Evolutionary conservation across 345 rosid genomes (phyloP).

Genomic region (Moricandia moricandioides): DNA sequence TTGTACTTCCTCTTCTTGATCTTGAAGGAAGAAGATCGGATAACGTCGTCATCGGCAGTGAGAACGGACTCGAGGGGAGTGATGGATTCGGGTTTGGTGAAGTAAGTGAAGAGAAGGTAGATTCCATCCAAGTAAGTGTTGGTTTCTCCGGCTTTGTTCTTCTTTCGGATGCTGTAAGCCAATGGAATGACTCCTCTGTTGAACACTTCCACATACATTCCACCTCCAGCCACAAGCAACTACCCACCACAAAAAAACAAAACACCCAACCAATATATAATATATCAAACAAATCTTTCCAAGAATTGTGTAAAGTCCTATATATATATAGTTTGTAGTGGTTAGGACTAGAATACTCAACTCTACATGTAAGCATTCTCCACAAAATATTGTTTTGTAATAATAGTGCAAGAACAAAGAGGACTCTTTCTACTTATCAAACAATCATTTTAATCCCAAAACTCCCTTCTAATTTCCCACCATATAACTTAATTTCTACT

Average conservation of each 20-base stretch:
- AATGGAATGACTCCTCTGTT: slow-evolving; percentile 94
- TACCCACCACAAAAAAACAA: slow-evolving; percentile 25
- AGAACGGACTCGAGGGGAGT: slow-evolving; percentile 47
- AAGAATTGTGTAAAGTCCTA: no score
- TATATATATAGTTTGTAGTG: no score
- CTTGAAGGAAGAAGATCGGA: slow-evolving; percentile 73
- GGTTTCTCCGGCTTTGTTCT: slow-evolving; percentile 78
- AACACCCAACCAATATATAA: no score
- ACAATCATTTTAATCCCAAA: no score
- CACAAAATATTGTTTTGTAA: no score
- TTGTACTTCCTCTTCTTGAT: slow-evolving; percentile 66
- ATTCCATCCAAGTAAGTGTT: slow-evolving; percentile 88
- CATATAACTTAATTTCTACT: no score
- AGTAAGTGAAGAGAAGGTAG: slow-evolving; percentile 86
- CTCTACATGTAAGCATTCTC: no score
- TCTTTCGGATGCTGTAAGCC: slow-evolving; percentile 84
- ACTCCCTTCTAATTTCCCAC: no score
- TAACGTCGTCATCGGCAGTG: slow-evolving; percentile 66
- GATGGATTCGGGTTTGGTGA: slow-evolving; percentile 82
- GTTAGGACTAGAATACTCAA: no score
- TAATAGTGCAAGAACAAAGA: no score
- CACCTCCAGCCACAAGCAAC: slow-evolving; percentile 96
- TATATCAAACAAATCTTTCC: no score
- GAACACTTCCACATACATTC: slow-evolving; percentile 95
- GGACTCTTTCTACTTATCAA: no score